Evolutionary conservation across 495 filamentous ascomycete genomes (phyloP), one percentile per base, ranked within the genome.

Genomic region (Aspergillus olivimuriae): DNA sequence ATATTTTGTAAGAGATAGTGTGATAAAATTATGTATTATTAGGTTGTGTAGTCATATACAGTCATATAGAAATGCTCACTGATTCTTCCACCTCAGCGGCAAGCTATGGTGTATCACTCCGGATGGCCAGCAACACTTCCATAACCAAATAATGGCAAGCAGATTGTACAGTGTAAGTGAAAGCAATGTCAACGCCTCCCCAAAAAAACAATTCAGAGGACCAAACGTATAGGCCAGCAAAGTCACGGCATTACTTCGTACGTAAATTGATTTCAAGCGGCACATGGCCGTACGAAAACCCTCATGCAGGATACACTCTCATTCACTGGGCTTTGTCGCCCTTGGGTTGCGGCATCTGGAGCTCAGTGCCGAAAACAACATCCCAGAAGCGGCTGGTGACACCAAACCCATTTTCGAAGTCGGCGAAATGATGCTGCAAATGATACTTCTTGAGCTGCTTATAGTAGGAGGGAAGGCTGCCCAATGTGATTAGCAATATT

Each of bases 371-470:
- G 57, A 99, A 99, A 1, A 97, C 67, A 8, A 64, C 67, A 60
- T 99, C 94, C 94, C 94, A 99, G 76, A 99, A 94, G 30, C 83
- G 79, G 69, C 86, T 95, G n/a, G 92, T 96, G 20, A 99, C 92
- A 17, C 94, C 94, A 49, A 96, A 99, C n/a, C 94, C 94, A 47
- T 94, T 89, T 63, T 96, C 85, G 60, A 84, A 96, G 56, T 99
- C 94, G 19, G 87, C 83, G 59, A 94, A 99, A 68, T 99, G 94
- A 61, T 99, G 94, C 57, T 87, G 78, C 26, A 99, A 82, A 57
- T 99, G 94, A 53, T 94, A 92, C 63, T 94, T 96, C 78, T 96
- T 97, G 51, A 97, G 79, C 43, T 78, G 71, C 59, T 83, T 82
- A 63, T 90, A 95, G 76, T 90, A 91, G 2, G 78, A 62, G 4